Evolutionary conservation across 148 eudicot genomes (phyloP).

Genomic region (Amaranthus cruentus): DNA sequence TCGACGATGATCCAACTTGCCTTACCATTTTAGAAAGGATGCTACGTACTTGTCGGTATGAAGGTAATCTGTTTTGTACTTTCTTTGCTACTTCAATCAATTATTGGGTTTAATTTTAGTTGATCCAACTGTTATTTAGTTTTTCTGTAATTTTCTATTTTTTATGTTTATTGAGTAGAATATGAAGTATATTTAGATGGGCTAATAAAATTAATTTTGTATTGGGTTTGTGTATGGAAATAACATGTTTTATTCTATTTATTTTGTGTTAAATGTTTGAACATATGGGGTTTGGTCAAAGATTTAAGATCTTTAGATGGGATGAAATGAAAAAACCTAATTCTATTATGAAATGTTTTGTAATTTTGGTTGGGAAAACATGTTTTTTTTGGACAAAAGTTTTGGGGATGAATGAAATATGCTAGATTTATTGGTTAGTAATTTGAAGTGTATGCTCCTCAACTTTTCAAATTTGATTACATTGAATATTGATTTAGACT

Average conservation of each 20-base stretch:
- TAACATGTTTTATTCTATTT: not conserved
- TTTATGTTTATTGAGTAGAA: not conserved
- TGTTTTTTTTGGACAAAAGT: not conserved
- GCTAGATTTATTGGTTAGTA: conserved; percentile 1
- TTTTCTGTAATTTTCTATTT: not conserved
- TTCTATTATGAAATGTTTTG: conserved; percentile 4
- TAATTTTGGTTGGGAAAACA: not conserved
- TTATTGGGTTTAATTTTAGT: not conserved
- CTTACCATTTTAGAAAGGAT: no score
- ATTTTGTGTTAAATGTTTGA: not conserved
- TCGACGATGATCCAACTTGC: no score
- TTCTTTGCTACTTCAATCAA: not conserved
- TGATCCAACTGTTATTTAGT: conserved; percentile 9
- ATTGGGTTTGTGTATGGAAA: not conserved
- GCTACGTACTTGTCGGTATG: no score
- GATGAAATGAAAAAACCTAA: not conserved
- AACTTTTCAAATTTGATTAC: not conserved
- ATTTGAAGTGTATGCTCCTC: not conserved
- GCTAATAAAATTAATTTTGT: conserved; percentile 10
- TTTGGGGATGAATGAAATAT: not conserved
- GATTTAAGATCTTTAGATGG: not conserved
- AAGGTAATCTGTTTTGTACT: no score
- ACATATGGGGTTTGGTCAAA: not conserved
- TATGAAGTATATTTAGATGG: not conserved
- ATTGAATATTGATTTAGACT: not conserved